phyloP scores from a whole-genome alignment of 306 rosid genomes.

The Dalbergia cultrata region DNA sequence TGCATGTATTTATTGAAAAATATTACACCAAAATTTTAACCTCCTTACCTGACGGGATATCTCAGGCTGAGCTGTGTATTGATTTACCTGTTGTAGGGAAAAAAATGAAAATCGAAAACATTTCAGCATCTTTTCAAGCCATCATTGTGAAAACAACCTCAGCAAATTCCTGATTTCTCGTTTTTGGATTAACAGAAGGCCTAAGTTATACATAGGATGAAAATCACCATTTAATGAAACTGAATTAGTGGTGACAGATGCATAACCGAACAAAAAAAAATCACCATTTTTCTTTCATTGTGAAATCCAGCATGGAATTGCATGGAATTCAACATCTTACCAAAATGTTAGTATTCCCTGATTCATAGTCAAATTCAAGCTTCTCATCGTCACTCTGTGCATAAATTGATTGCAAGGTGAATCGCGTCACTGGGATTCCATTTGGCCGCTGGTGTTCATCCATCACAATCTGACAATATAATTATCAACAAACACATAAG shows the following conservation, averaged over 20 bases:
- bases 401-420: conserved; percentile 90
- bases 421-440: conserved; percentile 92
- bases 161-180: conserved; percentile 30
- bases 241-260: not conserved
- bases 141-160: conserved; percentile 29
- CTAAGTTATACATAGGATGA: conserved; percentile 18
- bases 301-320: conserved; percentile 32
- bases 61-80: conserved; percentile 83
- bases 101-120: conserved; percentile 21
- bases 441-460: conserved; percentile 93
- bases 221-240: conserved; percentile 32
- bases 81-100: conserved; percentile 63
- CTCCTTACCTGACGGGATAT: conserved; percentile 84
- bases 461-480: conserved; percentile 86
- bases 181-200: conserved; percentile 26
- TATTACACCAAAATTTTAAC: conserved; percentile 23
- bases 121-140: conserved; percentile 32
- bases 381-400: conserved; percentile 93
- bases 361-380: conserved; percentile 97
- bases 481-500: conserved; percentile 33
- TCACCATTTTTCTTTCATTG: conserved; percentile 18
- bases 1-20: conserved; percentile 30
- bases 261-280: conserved; percentile 18
- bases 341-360: conserved; percentile 92
- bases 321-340: conserved; percentile 59